These are phyloP conservation scores for Tothia fuscella DNA, from an alignment of 2,329 filamentous ascomycete species.

Conservation along the genomic window DNA sequence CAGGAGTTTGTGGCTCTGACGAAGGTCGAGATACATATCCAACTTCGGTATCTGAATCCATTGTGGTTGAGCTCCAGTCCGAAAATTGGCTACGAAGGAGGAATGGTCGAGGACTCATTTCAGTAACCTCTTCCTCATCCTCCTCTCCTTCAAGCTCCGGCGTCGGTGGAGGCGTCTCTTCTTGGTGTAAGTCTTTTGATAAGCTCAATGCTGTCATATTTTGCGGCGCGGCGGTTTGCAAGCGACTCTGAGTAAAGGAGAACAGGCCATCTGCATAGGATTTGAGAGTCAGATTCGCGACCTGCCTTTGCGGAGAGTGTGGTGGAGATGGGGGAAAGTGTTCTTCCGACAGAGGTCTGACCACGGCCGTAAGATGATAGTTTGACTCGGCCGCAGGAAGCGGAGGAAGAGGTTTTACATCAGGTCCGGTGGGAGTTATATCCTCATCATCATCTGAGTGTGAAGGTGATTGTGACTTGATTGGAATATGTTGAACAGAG, in stretches of 20 bases:
- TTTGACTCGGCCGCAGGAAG: constrained; percentile 1
- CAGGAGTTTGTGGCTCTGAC: constrained; percentile 8
- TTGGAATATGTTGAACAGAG: neutral
- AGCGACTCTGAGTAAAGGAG: constrained; percentile 8
- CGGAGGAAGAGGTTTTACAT: constrained; percentile 5
- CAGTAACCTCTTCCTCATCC: constrained; percentile 4
- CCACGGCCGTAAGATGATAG: neutral
- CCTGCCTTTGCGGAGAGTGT: constrained; percentile 3
- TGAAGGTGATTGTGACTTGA: neutral
- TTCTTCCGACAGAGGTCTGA: neutral
- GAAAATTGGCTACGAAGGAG: constrained; percentile 8
- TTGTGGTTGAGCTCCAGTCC: constrained; percentile 10
- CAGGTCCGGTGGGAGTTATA: neutral
- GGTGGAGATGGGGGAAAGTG: constrained; percentile 1
- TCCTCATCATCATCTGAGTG: neutral
- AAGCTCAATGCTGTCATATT: neutral
- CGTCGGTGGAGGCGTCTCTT: neutral
- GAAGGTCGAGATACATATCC: neutral
- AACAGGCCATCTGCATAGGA: constrained; percentile 10
- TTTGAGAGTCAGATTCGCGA: constrained; percentile 4
- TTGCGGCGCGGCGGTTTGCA: constrained; percentile 5
- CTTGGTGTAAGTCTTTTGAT: neutral
- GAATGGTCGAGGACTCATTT: neutral
- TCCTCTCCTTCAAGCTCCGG: neutral
- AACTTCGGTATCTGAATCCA: neutral